Evolutionary conservation across 768 basidiomycete species (phyloP), one percentile per base, ranked within the genome.

Genomic region (Erythrobasidium yunnanense): DNA sequence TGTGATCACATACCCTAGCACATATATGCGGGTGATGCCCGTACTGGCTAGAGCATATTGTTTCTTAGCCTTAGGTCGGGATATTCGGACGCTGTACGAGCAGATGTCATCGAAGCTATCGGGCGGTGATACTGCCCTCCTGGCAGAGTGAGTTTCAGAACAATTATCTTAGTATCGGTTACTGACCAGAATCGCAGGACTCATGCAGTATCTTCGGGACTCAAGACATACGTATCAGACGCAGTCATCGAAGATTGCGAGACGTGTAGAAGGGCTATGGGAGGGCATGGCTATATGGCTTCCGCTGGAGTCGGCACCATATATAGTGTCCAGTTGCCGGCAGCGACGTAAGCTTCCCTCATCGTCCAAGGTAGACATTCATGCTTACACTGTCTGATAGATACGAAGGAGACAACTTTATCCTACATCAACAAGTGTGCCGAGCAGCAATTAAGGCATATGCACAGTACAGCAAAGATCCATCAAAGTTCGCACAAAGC

Each of bases 21-120:
- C 84, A 2, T 83, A 87, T 71, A 82, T 83, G 70, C 83, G 87
- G 2, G 81, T 88, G 7, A 77, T 88, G 5, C 87, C 86, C 5
- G 80, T 85, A 50, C 78, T 88, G 4, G 81, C 84, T 0, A 82
- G 81, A 55, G 81, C 85, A 3, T 87, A 85, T 70, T 84, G 85
- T 20, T 87, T 84, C 73, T 81, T 87, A 22, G 77, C 79, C 38
- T 78, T 87, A 8, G 86, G 86, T 4, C 78, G 80, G 27, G 79
- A 80, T 25, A 75, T 86, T 74, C 84, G 86, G 65, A 17, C 81
- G 71, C 11, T 20, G 17, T 15, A 4, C 30, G 32, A 55, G 23
- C 15, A 8, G 5, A 32, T 55, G 54, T 22, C 54, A 2, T 20
- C 27, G 6, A 32, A 22, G 13, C 32, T 55, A 11, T 34, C 34